Evolutionary conservation across 495 filamentous ascomycete genomes (phyloP).

Genomic region (Stereocaulon alpinum): DNA sequence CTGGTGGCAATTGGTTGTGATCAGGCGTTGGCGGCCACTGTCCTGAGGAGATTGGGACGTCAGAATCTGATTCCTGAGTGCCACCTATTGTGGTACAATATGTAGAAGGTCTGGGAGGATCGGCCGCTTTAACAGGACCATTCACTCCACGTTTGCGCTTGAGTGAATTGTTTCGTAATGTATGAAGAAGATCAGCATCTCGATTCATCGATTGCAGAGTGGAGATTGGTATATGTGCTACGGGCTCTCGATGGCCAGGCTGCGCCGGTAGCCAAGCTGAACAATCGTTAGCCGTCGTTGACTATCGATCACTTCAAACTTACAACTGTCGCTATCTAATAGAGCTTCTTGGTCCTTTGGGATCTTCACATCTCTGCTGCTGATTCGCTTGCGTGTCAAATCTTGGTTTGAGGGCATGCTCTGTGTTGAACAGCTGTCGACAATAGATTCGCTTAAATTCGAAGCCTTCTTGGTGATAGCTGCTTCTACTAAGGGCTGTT

Average conservation of each 20-base stretch:
- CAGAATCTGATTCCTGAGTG: slow-evolving; percentile 10
- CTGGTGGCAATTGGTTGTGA: slow-evolving; percentile 19
- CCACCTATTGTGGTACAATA: background rate
- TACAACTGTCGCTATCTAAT: slow-evolving; percentile 39
- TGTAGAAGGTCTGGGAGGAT: no score
- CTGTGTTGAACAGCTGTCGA: background rate
- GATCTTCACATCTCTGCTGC: slow-evolving; percentile 40
- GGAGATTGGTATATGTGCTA: slow-evolving; percentile 23
- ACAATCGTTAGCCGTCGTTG: slow-evolving; percentile 11
- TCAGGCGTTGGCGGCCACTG: slow-evolving; percentile 12
- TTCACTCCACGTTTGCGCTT: background rate
- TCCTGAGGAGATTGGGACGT: background rate
- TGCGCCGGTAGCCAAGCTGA: slow-evolving; percentile 22
- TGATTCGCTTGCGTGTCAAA: slow-evolving; percentile 24
- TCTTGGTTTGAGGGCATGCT: background rate
- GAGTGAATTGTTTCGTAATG: background rate
- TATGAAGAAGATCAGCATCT: slow-evolving; percentile 8
- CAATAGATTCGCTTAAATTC: background rate
- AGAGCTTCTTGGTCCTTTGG: slow-evolving; percentile 50
- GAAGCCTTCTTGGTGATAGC: background rate
- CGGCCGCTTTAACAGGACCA: background rate
- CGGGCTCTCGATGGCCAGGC: slow-evolving; percentile 20
- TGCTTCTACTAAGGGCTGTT: background rate
- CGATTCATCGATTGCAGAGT: slow-evolving; percentile 20
- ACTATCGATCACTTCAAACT: slow-evolving; percentile 34